Evolutionary conservation across 306 rosid genomes (phyloP), one percentile per base, ranked within the genome.

Genomic region (Astragalus membranaceus): DNA sequence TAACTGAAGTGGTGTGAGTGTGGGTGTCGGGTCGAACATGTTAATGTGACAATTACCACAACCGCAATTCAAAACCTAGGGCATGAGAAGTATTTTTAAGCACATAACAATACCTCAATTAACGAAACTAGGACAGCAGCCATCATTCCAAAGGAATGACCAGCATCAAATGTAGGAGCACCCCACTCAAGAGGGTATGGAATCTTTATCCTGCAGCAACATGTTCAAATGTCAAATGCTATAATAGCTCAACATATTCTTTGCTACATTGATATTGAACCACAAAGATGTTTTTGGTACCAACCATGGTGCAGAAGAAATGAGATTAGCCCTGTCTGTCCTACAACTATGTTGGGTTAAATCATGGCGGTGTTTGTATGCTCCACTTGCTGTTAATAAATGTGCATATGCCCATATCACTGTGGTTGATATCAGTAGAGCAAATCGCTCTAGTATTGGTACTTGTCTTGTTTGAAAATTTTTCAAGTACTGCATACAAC

Each of bases 101-200:
- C 30, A 26, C 30, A 26, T 26, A 26, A 26, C 2, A 39, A 55
- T 86, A 95, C 99, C 99, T 95, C 99, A 70, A 95, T 70, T 83
- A 95, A 78, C 66, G 99, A 89, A 80, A 95, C 97, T 26, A 95
- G 78, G 62, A 85, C 96, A 74, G 97, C 97, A 67, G 97, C 99
- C 99, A 95, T 89, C 99, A 95, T 95, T 54, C 96, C 97, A 56
- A 95, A 95, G 53, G 92, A 78, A 81, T 95, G 97, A 36, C 99
- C 97, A 23, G 90, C 97, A 50, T 87, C 83, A 73, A 95, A 95
- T 80, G 97, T 91, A 35, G 99, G 99, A 64, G 96, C 99, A 73
- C 97, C 97, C 99, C 99, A 95, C 74, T 95, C 85, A 72, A 91
- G 96, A 83, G 99, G 99, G 70, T 91, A 95, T 73, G 99, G 99